phyloP scores from a whole-genome alignment of 2,329 filamentous ascomycete species.

The Alternaria atra region DNA sequence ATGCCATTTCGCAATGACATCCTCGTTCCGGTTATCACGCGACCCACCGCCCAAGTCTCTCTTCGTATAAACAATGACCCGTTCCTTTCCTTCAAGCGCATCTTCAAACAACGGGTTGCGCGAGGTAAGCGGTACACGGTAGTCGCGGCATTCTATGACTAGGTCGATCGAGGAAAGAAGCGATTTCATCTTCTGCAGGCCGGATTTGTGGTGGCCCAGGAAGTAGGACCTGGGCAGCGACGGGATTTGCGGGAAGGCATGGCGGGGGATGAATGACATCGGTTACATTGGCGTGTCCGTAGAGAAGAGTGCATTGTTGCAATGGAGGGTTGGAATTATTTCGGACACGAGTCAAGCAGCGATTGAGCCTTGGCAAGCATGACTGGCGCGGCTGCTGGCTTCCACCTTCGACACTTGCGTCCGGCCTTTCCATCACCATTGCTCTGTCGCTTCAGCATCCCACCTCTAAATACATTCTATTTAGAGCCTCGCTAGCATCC shows the following conservation, averaged over 20 bases:
- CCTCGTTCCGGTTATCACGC: constrained; percentile 54
- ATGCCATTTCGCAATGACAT: constrained; percentile 64
- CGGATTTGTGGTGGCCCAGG: constrained; percentile 88
- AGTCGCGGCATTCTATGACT: constrained; percentile 93
- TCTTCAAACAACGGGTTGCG: constrained; percentile 90
- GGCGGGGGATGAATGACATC: constrained; percentile 72
- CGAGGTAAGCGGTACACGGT: constrained; percentile 86
- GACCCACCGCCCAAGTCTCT: constrained; percentile 62
- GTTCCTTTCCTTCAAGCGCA: constrained; percentile 73
- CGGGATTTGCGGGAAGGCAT: constrained; percentile 74
- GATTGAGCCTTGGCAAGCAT: background rate
- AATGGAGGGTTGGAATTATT: constrained; percentile 6
- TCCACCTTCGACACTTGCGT: background rate
- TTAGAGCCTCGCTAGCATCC: background rate
- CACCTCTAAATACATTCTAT: rapidly evolving
- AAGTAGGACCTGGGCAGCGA: constrained; percentile 91
- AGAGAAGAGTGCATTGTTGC: background rate
- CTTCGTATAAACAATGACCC: constrained; percentile 92
- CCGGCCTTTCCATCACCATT: background rate
- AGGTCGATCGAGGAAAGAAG: constrained; percentile 83
- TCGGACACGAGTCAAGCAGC: constrained; percentile 10
- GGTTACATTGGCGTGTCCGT: constrained; percentile 20
- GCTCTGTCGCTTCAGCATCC: background rate
- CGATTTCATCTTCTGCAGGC: constrained; percentile 81
- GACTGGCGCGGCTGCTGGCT: constrained; percentile 5